phyloP scores from a whole-genome alignment of 1,284 basidiomycete species.

The Tremellales sp. region DNA sequence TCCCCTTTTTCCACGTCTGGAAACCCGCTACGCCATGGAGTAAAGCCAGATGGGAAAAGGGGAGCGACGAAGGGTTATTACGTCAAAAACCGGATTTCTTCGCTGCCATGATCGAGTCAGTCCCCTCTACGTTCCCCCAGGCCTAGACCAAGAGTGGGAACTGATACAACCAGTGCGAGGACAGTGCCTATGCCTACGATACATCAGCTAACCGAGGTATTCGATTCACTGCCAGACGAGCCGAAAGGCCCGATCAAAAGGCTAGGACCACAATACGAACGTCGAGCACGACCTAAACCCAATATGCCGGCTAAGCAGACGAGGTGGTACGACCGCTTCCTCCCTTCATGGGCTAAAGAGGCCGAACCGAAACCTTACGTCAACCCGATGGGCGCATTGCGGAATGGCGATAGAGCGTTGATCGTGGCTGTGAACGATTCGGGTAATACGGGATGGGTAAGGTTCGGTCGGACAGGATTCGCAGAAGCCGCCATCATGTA shows the following conservation, averaged over 20 bases:
- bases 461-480: slow-evolving; percentile 83
- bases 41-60: slow-evolving; percentile 44
- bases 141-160: too few relatives aligned
- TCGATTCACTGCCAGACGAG: slow-evolving; percentile 37
- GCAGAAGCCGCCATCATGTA: slow-evolving; percentile 67
- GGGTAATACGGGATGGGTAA: slow-evolving; percentile 81
- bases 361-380: slow-evolving; percentile 43
- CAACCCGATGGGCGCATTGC: slow-evolving; percentile 66
- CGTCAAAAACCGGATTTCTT: slow-evolving; percentile 82
- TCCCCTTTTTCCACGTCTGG: slow-evolving; percentile 86
- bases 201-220: slow-evolving; percentile 38
- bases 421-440: slow-evolving; percentile 86
- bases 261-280: slow-evolving; percentile 40
- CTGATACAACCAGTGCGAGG: slow-evolving; percentile 28
- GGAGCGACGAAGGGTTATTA: slow-evolving; percentile 28
- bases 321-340: background rate
- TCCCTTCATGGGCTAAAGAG: background rate
- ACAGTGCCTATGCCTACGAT: slow-evolving; percentile 38
- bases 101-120: slow-evolving; percentile 78
- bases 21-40: slow-evolving; percentile 75
- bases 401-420: slow-evolving; percentile 77
- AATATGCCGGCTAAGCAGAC: slow-evolving; percentile 1
- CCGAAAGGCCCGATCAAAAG: slow-evolving; percentile 31
- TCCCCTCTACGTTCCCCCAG: too few relatives aligned
- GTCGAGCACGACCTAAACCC: slow-evolving; percentile 6